Conservation (phyloP, 352 stramenopile species). For the Globisporangium acanthophoron region DNA sequence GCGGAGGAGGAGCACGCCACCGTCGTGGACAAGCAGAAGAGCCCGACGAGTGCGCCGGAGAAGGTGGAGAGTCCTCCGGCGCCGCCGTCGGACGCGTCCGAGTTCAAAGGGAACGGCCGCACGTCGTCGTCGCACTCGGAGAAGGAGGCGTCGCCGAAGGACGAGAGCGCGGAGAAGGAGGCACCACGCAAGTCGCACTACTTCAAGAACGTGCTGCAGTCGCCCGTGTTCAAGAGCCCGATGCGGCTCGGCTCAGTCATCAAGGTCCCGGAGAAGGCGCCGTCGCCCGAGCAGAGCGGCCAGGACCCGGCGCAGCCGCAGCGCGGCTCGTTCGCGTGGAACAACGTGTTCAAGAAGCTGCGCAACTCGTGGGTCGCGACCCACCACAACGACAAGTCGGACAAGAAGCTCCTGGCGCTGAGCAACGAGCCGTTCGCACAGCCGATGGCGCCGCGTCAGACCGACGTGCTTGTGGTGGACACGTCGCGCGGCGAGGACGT, state of each 20-base stretch:
- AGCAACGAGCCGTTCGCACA: conserved; percentile 67
- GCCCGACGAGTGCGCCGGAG: conserved; percentile 3
- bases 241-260: conserved; percentile 79
- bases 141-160: conserved; percentile 10
- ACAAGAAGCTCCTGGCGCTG: conserved; percentile 70
- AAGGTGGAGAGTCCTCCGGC: conserved; percentile 7
- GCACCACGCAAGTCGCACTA: conserved; percentile 67
- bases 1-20: conserved; percentile 7
- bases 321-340: conserved; percentile 69
- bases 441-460: conserved; percentile 39
- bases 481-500: conserved; percentile 82
- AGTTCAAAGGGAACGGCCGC: conserved; percentile 11
- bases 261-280: conserved; percentile 45
- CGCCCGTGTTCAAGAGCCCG: conserved; percentile 73
- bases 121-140: conserved; percentile 12
- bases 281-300: conserved; percentile 25
- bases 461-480: conserved; percentile 71
- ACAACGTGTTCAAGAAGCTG: conserved; percentile 75
- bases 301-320: conserved; percentile 10
- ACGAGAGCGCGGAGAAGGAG: conserved; percentile 6
- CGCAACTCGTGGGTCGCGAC: conserved; percentile 75
- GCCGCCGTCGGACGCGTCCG: conserved; percentile 10
- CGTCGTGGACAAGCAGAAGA: conserved; percentile 9
- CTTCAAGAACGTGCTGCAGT: conserved; percentile 83
- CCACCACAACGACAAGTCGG: conserved; percentile 40